Evolutionary conservation across 352 stramenopile species (phyloP).

Genomic region (Globisporangium nodosum): DNA sequence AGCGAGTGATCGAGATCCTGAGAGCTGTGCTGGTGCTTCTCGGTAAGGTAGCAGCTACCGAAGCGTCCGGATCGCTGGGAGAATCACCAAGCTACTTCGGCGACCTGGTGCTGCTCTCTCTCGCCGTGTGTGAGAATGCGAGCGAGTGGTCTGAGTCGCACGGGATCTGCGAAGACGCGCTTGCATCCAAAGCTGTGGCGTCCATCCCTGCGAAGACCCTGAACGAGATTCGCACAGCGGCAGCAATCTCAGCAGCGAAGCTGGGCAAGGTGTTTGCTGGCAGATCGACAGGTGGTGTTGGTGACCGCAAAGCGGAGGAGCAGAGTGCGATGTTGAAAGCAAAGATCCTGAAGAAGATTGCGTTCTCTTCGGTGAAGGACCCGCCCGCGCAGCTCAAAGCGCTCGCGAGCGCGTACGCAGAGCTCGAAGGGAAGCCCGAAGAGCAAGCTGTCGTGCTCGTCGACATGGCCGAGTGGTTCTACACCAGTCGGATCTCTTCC

Average conservation of each 20-base stretch:
- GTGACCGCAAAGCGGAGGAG: slow-evolving; percentile 28
- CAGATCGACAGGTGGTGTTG: slow-evolving; percentile 3
- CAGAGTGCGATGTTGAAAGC: slow-evolving; percentile 44
- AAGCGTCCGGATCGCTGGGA: not conserved
- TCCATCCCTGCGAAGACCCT: slow-evolving; percentile 18
- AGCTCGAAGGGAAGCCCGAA: slow-evolving; percentile 53
- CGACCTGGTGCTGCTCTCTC: slow-evolving; percentile 49
- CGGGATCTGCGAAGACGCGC: slow-evolving; percentile 29
- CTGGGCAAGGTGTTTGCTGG: slow-evolving; percentile 29
- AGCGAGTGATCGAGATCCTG: slow-evolving; percentile 19
- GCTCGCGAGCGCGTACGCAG: slow-evolving; percentile 44
- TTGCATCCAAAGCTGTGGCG: slow-evolving; percentile 11
- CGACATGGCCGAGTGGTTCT: slow-evolving; percentile 85
- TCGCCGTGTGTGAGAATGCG: slow-evolving; percentile 44
- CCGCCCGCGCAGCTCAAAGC: slow-evolving; percentile 51
- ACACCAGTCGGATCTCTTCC: slow-evolving; percentile 52
- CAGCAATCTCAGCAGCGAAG: slow-evolving; percentile 54
- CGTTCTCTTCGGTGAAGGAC: slow-evolving; percentile 54
- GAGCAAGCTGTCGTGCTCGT: slow-evolving; percentile 60
- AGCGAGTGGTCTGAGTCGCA: slow-evolving; percentile 37
- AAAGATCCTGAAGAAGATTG: slow-evolving; percentile 63
- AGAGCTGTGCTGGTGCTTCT: slow-evolving; percentile 20
- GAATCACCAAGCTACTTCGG: slow-evolving; percentile 19
- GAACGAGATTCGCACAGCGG: slow-evolving; percentile 48
- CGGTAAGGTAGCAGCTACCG: slow-evolving; percentile 9